Evolutionary conservation across 2,329 filamentous ascomycete species (phyloP), one percentile per base, ranked within the genome.

Genomic region (Magnaporthiopsis rhizophila): DNA sequence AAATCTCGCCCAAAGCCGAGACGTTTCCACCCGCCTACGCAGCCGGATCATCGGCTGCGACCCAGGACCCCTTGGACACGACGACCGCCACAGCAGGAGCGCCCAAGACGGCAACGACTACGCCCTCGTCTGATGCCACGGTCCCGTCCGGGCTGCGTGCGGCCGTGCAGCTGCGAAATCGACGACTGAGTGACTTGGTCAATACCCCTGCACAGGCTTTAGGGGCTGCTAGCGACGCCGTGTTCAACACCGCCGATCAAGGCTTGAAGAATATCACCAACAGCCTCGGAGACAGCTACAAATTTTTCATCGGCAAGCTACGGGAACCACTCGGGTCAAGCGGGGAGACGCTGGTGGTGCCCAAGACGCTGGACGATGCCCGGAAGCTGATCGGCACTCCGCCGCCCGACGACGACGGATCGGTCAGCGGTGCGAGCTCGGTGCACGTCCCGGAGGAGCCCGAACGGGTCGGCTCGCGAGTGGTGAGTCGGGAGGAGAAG

Each of bases 341-440:
- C 26, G 26, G 28, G 58, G 26, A 28, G 28, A 53, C 61, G 3
- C 82, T 87, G 2, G 77, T 86, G 8, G 82, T 96, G 0, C 95
- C 95, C 1, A 94, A 91, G 71, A 99, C 95, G 1, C 80, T 99
- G 0, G 95, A 97, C 70, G 95, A 99, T 71, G 95, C 94, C 21
- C 85, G 92, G 60, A 94, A 92, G 73, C 84, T 99, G 13, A 90
- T 99, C 67, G 90, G 87, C 71, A 90, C 89, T 0, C 86, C 89
- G 50, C 80, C 86, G 18, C 83, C 78, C 0, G 85, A 87, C 3
- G 86, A 89, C 53, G 85, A 86, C 65, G 81, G 73, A 66, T 86
- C 84, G 11, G 78, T 82, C n/a, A 85, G 83, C 70, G 86, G 83
- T 53, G 78, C 81, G 57, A 58, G 80, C 68, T 82, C 83, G 1